Conservation (phyloP, 805 yeast species). For the Schwanniomyces sp. region DNA sequence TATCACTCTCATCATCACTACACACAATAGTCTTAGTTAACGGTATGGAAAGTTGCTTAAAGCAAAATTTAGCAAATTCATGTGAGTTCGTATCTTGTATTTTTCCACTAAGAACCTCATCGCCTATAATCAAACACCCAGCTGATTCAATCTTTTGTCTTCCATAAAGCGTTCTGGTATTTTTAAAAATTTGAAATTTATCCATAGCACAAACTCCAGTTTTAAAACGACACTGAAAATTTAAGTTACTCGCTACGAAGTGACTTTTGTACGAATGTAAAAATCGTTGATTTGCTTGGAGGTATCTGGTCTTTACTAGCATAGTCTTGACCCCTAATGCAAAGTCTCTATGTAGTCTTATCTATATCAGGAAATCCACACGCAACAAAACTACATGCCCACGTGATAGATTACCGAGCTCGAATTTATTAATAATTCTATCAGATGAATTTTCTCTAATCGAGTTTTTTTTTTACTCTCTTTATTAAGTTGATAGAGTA, state of each 20-base stretch:
- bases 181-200: not conserved
- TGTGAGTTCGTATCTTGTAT: slow-evolving; percentile 77
- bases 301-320: not conserved
- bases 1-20: slow-evolving; percentile 74
- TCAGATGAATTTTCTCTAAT: not conserved
- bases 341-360: not conserved
- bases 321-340: not conserved
- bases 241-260: not conserved
- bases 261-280: not conserved
- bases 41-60: slow-evolving; percentile 59
- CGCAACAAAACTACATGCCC: not conserved
- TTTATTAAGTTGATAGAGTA: not conserved
- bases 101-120: slow-evolving; percentile 85
- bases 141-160: slow-evolving; percentile 30
- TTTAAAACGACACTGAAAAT: not conserved
- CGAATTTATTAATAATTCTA: not conserved
- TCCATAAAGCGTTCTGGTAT: not conserved
- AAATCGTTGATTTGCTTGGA: not conserved
- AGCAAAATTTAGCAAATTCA: slow-evolving; percentile 70
- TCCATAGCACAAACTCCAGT: not conserved
- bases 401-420: not conserved
- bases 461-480: not conserved
- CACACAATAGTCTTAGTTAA: slow-evolving; percentile 67
- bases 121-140: slow-evolving; percentile 72
- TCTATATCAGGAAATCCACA: not conserved